Conservation (phyloP, 148 eudicot genomes). For the Mesembryanthemum crystallinum region DNA sequence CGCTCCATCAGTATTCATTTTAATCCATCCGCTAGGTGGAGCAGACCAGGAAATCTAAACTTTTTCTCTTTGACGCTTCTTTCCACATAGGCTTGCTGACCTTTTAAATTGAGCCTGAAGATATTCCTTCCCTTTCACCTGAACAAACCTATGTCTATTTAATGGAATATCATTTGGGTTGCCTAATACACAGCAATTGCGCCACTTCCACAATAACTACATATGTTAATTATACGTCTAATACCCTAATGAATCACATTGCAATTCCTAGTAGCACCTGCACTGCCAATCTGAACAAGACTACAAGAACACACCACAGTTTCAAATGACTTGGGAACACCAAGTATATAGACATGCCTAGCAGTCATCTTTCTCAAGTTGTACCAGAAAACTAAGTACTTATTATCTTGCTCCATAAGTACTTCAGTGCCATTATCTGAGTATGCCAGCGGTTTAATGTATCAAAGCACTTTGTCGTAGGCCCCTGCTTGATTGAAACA, state of each 20-base stretch:
- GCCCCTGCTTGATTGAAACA: background rate
- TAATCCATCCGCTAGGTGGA: no score
- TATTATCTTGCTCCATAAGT: slow-evolving; percentile 20
- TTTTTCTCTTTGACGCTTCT: no score
- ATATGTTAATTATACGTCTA: no score
- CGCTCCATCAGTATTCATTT: no score
- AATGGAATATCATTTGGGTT: no score
- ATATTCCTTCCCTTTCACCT: no score
- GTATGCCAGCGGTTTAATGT: slow-evolving; percentile 16
- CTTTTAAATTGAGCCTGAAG: no score
- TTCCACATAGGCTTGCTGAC: no score
- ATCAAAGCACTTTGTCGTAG: background rate
- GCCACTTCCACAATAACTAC: no score
- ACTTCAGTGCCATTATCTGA: slow-evolving; percentile 16
- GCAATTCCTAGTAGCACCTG: background rate
- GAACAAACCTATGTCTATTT: no score
- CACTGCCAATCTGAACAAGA: background rate
- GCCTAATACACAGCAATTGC: no score
- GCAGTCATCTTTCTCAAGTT: slow-evolving; percentile 13
- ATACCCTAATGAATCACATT: background rate
- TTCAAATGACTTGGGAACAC: slow-evolving; percentile 13
- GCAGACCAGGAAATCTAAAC: no score
- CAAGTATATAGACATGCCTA: background rate
- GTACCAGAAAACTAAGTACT: slow-evolving; percentile 21
- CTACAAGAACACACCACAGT: slow-evolving; percentile 3